Percentiles rank a stretch among this genome's conserved stretches.
Evolutionary conservation across 768 basidiomycete species (phyloP).

Genomic region (Hortiboletus campestris): DNA sequence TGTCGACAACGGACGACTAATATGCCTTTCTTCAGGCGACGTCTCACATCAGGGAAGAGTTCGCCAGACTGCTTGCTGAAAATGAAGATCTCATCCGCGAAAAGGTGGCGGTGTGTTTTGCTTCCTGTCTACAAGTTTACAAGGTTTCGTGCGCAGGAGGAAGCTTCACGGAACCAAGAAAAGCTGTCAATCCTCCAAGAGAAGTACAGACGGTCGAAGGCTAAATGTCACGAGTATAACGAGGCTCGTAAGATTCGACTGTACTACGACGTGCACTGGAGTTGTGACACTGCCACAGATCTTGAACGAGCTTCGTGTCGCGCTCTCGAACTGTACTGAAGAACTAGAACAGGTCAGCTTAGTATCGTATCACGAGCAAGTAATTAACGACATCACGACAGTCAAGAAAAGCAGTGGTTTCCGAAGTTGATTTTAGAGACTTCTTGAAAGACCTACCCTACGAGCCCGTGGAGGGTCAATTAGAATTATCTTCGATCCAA

Average conservation of each 20-base stretch:
- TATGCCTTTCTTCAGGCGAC: conserved; percentile 3
- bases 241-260: conserved; percentile 17
- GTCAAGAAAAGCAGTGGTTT: conserved; percentile 9
- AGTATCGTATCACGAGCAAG: neutral
- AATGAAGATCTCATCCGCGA: conserved; percentile 13
- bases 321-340: conserved; percentile 12
- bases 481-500: conserved; percentile 6
- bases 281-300: conserved; percentile 11
- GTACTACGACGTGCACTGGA: neutral
- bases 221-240: conserved; percentile 9
- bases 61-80: conserved; percentile 15
- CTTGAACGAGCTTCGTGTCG: conserved; percentile 17
- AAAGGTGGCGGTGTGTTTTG: conserved; percentile 8
- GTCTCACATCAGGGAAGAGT: conserved; percentile 6
- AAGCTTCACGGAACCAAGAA: conserved; percentile 3
- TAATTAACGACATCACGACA: conserved; percentile 1
- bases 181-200: conserved; percentile 11
- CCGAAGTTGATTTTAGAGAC: conserved; percentile 18
- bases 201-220: conserved; percentile 25
- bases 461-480: conserved; percentile 13
- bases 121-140: neutral
- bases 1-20: conserved; percentile 1
- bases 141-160: conserved; percentile 7
- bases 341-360: conserved; percentile 23
- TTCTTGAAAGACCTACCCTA: conserved; percentile 8